Evolutionary conservation across 2,329 filamentous ascomycete genomes (phyloP).

Genomic region (Venturiaceae sp.): DNA sequence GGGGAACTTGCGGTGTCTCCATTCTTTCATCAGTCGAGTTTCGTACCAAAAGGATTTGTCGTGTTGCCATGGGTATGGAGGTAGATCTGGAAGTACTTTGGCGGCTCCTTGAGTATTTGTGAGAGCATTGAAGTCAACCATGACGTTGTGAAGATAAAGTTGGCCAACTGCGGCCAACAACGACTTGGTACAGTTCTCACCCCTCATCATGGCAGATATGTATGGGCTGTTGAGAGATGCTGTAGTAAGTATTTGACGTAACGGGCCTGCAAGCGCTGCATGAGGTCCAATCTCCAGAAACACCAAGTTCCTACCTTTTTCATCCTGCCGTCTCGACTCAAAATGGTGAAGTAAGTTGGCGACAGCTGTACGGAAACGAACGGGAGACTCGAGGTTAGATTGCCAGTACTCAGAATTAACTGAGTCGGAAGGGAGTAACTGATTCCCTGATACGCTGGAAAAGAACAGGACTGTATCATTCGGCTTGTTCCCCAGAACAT

Average conservation of each 20-base stretch:
- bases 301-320: constrained; percentile 1
- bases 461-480: not conserved
- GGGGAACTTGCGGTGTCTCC: not conserved
- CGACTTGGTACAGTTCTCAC: not conserved
- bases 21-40: not conserved
- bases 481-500: too few relatives aligned
- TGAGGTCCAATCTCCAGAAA: constrained; percentile 28
- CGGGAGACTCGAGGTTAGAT: not conserved
- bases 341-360: not conserved
- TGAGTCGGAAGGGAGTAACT: not conserved
- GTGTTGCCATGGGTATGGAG: not conserved
- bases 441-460: not conserved
- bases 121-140: not conserved
- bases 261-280: constrained; percentile 20
- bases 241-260: constrained; percentile 15
- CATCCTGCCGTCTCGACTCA: constrained; percentile 13
- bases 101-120: not conserved
- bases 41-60: not conserved
- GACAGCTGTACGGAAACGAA: not conserved
- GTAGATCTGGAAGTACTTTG: not conserved
- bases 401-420: not conserved
- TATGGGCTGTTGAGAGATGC: not conserved
- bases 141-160: not conserved
- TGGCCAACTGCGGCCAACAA: not conserved
- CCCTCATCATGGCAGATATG: not conserved